These are phyloP conservation scores for Monosporascus sp. DNA, from an alignment of 2,329 filamentous ascomycete genomes.

Conservation along the genomic window DNA sequence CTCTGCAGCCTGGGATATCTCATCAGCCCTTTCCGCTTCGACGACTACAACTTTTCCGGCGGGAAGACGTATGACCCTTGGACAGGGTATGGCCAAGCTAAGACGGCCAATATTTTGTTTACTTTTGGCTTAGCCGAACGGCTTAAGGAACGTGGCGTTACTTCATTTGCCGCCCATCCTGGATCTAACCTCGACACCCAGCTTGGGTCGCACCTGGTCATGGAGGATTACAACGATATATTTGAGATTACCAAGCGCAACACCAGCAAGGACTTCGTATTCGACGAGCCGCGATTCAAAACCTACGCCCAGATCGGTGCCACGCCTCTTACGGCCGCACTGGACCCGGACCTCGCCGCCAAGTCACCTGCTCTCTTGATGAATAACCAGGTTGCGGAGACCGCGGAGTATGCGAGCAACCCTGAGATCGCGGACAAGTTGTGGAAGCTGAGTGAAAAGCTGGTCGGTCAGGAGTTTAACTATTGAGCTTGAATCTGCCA, in stretches of 20 bases:
- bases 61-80: conserved; percentile 34
- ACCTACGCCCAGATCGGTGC: conserved; percentile 31
- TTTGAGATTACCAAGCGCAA: conserved; percentile 18
- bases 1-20: too few relatives aligned
- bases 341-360: conserved; percentile 30
- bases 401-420: conserved; percentile 24
- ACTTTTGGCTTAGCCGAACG: conserved; percentile 27
- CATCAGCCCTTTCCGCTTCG: conserved; percentile 33
- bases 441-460: conserved; percentile 40
- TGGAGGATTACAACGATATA: conserved; percentile 17
- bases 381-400: conserved; percentile 32
- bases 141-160: conserved; percentile 22
- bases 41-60: conserved; percentile 33
- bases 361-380: conserved; percentile 32
- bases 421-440: conserved; percentile 33
- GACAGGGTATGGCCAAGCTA: conserved; percentile 40
- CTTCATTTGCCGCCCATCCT: conserved; percentile 29
- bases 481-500: conserved; percentile 5
- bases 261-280: conserved; percentile 10
- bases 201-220: conserved; percentile 20
- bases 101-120: conserved; percentile 41
- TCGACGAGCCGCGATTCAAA: conserved; percentile 27
- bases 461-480: conserved; percentile 29
- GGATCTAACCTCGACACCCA: conserved; percentile 25
- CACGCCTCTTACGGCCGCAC: conserved; percentile 35